Percentiles rank a stretch among this genome's conserved stretches.
These are phyloP conservation scores for Aspergillus nidulans DNA, from an alignment of 495 filamentous ascomycete species.

Conservation along the genomic window DNA sequence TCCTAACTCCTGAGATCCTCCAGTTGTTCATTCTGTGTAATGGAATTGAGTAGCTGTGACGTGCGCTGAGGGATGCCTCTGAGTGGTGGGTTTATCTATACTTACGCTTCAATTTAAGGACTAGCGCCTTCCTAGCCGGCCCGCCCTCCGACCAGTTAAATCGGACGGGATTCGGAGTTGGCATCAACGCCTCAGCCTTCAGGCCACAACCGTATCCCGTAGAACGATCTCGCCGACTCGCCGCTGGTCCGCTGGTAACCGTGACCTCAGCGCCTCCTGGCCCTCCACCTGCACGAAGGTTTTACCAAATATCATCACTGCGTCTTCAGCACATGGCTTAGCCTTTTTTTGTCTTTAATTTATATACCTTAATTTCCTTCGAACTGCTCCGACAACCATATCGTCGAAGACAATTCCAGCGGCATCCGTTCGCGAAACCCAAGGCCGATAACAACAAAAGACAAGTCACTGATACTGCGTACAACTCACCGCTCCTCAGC, in stretches of 20 bases:
- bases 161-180: not conserved
- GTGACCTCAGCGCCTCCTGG: conserved; percentile 1
- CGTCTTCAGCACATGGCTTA: not conserved
- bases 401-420: not conserved
- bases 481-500: conserved; percentile 17
- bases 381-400: not conserved
- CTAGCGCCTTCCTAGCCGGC: not conserved
- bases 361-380: not conserved
- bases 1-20: too few relatives aligned
- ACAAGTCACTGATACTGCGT: not conserved
- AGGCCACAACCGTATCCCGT: not conserved
- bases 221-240: conserved; percentile 8
- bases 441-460: not conserved
- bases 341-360: not conserved
- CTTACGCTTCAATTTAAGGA: not conserved
- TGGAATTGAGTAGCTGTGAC: not conserved
- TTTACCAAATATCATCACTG: not conserved
- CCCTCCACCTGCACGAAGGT: not conserved
- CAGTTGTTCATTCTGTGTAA: not conserved
- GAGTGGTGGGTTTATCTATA: not conserved
- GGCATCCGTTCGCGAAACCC: not conserved
- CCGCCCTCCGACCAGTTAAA: not conserved
- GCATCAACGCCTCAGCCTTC: conserved; percentile 4
- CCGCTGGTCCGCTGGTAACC: conserved; percentile 11
- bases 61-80: not conserved